Percentiles rank a stretch among this genome's conserved stretches.
These are phyloP conservation scores for Penicilliopsis zonata DNA, from an alignment of 495 filamentous ascomycete species.

Conservation along the genomic window DNA sequence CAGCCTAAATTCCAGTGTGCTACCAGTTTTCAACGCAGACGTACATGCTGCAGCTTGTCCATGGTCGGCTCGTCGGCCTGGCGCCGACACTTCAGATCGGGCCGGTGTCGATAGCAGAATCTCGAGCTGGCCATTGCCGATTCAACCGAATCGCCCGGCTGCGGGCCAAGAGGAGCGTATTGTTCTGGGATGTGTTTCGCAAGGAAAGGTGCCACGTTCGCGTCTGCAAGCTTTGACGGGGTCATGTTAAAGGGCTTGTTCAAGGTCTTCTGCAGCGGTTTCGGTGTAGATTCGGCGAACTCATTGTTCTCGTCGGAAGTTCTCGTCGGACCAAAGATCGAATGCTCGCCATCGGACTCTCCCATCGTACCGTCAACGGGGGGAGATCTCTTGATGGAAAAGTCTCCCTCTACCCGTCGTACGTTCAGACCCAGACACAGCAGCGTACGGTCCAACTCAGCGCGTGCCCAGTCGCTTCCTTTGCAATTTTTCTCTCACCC, in stretches of 20 bases:
- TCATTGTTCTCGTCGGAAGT: constrained; percentile 4
- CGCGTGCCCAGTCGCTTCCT: too few relatives aligned
- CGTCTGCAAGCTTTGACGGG: constrained; percentile 34
- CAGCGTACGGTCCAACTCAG: too few relatives aligned
- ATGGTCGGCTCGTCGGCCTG: constrained; percentile 92
- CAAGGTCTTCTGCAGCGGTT: constrained; percentile 9
- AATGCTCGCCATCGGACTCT: constrained; percentile 1
- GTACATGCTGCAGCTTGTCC: constrained; percentile 79
- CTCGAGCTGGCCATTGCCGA: constrained; percentile 55
- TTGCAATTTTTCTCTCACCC: too few relatives aligned
- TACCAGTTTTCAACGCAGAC: constrained; percentile 11
- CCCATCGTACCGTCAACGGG: background rate
- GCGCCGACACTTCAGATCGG: constrained; percentile 84
- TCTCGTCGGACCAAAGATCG: constrained; percentile 11
- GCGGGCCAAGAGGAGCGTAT: constrained; percentile 55
- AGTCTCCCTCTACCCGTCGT: too few relatives aligned
- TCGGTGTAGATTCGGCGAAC: constrained; percentile 14
- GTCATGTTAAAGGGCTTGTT: constrained; percentile 13
- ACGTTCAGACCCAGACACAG: too few relatives aligned
- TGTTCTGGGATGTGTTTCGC: constrained; percentile 73
- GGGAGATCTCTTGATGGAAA: too few relatives aligned
- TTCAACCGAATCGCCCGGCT: constrained; percentile 14
- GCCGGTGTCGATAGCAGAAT: constrained; percentile 92
- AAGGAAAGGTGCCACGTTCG: constrained; percentile 68
- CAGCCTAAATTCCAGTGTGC: constrained; percentile 4